Conservation (phyloP, 129 eudicot species). For the Helichrysum umbraculigerum region DNA sequence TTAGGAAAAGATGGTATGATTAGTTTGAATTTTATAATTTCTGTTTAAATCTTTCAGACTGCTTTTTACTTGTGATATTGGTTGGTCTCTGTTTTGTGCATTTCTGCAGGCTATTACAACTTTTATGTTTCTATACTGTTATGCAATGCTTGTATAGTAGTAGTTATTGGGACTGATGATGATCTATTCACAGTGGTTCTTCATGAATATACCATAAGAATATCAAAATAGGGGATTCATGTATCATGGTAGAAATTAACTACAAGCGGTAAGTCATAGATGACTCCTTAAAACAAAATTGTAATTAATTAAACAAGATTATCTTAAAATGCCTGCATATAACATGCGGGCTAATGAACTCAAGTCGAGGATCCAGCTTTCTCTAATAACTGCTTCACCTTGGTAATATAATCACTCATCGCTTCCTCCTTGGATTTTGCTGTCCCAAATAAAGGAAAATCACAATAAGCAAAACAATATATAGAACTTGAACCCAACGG, state of each 20-base stretch:
- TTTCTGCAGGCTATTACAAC: no score
- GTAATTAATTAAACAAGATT: no score
- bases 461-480: neutral
- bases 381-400: conserved; percentile 77
- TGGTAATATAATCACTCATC: conserved; percentile 77
- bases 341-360: neutral
- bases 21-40: neutral
- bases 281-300: neutral
- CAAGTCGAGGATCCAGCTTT: conserved; percentile 13
- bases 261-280: neutral
- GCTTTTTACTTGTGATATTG: neutral
- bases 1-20: neutral
- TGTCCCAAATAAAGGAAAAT: conserved; percentile 22
- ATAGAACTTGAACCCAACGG: neutral
- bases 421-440: conserved; percentile 78
- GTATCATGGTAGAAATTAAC: neutral
- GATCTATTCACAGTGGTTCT: neutral
- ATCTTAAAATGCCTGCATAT: neutral
- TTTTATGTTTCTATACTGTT: no score
- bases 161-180: neutral
- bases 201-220: neutral
- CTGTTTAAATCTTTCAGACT: neutral
- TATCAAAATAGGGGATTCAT: neutral
- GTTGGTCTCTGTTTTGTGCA: no score
- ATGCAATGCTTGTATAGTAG: no score